Evolutionary conservation across 176 grass and related monocot species (phyloP).

Genomic region (Elaeis guineensis): DNA sequence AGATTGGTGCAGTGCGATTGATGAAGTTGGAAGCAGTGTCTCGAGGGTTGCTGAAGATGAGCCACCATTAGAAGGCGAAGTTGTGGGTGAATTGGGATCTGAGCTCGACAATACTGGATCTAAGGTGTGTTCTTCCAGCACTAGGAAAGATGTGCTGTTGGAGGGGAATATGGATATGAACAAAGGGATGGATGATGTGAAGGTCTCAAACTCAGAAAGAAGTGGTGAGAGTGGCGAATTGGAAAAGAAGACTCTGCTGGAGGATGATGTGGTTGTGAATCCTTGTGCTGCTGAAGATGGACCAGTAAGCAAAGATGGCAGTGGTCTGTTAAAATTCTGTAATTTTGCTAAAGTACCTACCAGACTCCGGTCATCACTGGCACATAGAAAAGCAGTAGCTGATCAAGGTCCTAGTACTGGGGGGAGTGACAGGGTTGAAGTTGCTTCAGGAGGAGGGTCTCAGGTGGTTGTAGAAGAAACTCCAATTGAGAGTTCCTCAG

Average conservation of each 20-base stretch:
- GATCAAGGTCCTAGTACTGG: slow-evolving; percentile 17
- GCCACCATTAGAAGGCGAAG: slow-evolving; percentile 38
- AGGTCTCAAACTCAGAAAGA: slow-evolving; percentile 27
- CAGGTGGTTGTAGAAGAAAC: slow-evolving; percentile 24
- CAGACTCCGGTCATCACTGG: slow-evolving; percentile 41
- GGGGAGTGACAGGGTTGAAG: slow-evolving; percentile 21
- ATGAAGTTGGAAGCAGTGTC: slow-evolving; percentile 72
- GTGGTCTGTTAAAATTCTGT: slow-evolving; percentile 43
- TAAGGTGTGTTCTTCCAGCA: slow-evolving; percentile 51
- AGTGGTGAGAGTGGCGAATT: slow-evolving; percentile 16
- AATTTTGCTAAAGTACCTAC: slow-evolving; percentile 50
- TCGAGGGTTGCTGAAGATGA: slow-evolving; percentile 40
- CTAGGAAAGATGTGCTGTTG: slow-evolving; percentile 26
- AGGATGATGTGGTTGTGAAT: slow-evolving; percentile 26
- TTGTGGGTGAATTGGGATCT: slow-evolving; percentile 40
- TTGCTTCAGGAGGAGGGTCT: slow-evolving; percentile 23
- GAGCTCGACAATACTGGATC: slow-evolving; percentile 79
- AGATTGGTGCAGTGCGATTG: slow-evolving; percentile 32
- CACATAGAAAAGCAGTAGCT: slow-evolving; percentile 33
- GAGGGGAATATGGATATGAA: slow-evolving; percentile 25
- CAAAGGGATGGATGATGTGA: slow-evolving; percentile 37
- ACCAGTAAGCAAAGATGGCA: slow-evolving; percentile 14
- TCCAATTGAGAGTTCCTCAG: slow-evolving; percentile 22
- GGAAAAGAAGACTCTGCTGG: slow-evolving; percentile 20
- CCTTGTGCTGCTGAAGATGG: slow-evolving; percentile 6